Percentiles rank a stretch among this genome's conserved stretches.
Conservation (phyloP, 2,329 filamentous ascomycete species). For the Alternaria sp. region DNA sequence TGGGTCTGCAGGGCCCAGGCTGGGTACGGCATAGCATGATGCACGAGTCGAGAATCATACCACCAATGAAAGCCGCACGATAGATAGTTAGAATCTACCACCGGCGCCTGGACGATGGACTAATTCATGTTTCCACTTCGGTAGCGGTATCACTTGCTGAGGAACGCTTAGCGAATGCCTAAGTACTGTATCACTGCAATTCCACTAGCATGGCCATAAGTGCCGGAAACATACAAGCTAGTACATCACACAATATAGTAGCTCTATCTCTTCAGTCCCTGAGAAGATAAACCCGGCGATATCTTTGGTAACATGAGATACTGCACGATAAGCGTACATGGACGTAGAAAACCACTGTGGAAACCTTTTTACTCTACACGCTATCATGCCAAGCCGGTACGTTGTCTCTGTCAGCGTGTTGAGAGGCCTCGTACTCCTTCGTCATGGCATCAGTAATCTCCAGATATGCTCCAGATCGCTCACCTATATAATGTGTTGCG, state of each 20-base stretch:
- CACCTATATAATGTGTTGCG: background rate
- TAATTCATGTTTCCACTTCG: background rate
- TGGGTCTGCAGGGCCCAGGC: background rate
- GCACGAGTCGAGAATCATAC: background rate
- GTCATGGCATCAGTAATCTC: background rate
- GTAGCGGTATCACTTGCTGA: too few relatives aligned
- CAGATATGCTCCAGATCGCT: background rate
- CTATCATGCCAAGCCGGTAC: conserved; percentile 1
- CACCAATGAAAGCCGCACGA: background rate
- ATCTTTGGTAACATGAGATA: background rate
- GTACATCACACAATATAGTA: background rate
- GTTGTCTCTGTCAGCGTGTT: background rate
- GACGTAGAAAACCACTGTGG: background rate
- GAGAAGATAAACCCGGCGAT: too few relatives aligned
- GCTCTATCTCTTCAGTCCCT: too few relatives aligned
- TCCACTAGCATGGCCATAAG: background rate
- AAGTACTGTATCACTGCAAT: background rate
- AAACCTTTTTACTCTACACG: background rate
- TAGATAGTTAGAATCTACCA: background rate
- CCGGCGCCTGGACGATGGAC: background rate
- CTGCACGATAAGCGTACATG: background rate
- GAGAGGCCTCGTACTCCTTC: background rate
- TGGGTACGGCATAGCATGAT: background rate
- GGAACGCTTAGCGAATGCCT: background rate
- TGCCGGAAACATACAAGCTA: background rate